These are phyloP conservation scores for Erythrobasidium yunnanense DNA, from an alignment of 768 basidiomycete genomes.

Conservation along the genomic window DNA sequence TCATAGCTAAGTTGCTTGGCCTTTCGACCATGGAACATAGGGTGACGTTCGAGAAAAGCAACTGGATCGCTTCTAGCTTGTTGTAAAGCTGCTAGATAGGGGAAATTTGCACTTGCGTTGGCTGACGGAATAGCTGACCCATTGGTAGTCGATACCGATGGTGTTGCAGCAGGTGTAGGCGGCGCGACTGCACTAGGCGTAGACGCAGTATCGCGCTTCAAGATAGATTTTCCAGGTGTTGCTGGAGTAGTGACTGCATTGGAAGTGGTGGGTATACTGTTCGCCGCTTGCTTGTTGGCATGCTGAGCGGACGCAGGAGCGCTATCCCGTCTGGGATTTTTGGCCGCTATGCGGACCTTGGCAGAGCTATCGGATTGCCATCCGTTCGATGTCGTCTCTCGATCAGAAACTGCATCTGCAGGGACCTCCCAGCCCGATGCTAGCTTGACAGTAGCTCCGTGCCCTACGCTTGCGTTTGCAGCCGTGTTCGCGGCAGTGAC, in stretches of 20 bases:
- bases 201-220: neutral
- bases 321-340: neutral
- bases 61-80: constrained; percentile 12
- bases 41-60: constrained; percentile 5
- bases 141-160: neutral
- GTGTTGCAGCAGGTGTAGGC: neutral
- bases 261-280: too few species aligned
- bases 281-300: neutral
- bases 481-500: neutral
- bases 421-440: neutral
- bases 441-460: neutral
- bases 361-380: neutral
- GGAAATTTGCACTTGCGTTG: neutral
- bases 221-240: neutral
- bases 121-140: neutral
- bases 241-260: neutral
- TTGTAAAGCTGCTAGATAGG: constrained; percentile 9
- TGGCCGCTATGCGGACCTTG: neutral
- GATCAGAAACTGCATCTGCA: neutral
- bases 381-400: neutral
- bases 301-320: neutral
- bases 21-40: neutral
- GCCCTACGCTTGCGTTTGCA: neutral
- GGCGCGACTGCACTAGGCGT: neutral
- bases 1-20: constrained; percentile 4